Base-by-base conservation (phyloP, 768 basidiomycete species). In the Terana coerulea region DNA sequence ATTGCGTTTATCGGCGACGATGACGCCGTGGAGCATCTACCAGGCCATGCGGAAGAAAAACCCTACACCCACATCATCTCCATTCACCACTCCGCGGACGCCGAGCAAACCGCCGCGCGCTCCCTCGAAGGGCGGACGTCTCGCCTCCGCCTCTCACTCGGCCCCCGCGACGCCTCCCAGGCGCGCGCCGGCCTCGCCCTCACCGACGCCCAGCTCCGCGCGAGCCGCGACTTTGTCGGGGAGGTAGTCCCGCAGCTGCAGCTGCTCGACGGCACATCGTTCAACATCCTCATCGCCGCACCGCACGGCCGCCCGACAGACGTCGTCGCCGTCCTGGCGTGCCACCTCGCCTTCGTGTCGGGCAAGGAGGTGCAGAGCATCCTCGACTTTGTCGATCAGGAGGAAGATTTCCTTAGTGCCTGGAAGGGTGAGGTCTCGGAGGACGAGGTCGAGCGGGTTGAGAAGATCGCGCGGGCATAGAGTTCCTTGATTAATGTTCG, bases 201-300 rank as follows among this genome's bases (percentile, higher is more conserved):
- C 3, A 67, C 56, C 21, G 58, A 62, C 52, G 36, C 57, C 0
- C 72, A 77, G 52, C 66, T 78, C 3, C 56, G 68, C 25, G 64
- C 64, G 1, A 74, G 70, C 7, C 67, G 76, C 22, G 76, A 77
- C 54, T 76, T 76, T 57, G 60, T 78, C 30, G 66, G 65, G 5
- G 58, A 75, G 7, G 68, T 69, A 15, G 54, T 77, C 36, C 75
- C 75, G 2, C 64, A 70, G 40, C 25, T 26, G 39, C 41, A 53
- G 49, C 40, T 30, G 29, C 40, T 30, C 29, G 33, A 15, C 24
- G 47, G 47, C 6, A 24, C 35, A 12, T 10, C 28, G 6, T 55
- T 64, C 28, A 58, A 61, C 37, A 24, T 68, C 21, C 63, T 70
- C n/a, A 35, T 69, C 26, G 51, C 61, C 19, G 58, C 60, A 8